phyloP scores from a whole-genome alignment of 768 basidiomycete genomes.

The Harrya chromipes region DNA sequence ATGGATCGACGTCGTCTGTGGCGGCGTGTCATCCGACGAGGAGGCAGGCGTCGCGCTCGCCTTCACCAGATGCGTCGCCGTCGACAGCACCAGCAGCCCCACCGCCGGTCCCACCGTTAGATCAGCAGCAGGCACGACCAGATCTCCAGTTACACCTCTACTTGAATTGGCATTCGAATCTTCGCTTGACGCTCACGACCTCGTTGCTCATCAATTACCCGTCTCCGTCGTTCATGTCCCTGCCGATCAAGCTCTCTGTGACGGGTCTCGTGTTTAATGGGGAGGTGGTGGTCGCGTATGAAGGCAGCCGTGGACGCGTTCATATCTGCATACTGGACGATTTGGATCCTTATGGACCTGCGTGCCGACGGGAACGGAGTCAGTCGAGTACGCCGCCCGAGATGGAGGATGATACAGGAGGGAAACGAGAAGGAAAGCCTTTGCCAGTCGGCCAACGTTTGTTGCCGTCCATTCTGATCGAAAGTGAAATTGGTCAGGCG shows the following conservation, averaged over 20 bases:
- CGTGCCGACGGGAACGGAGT: slow-evolving; percentile 49
- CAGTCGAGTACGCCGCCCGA: slow-evolving; percentile 57
- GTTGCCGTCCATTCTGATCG: slow-evolving; percentile 84
- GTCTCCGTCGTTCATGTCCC: slow-evolving; percentile 92
- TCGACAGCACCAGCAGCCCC: not conserved
- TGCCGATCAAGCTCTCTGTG: slow-evolving; percentile 92
- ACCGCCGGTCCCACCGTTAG: slow-evolving; percentile 12
- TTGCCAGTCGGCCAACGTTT: slow-evolving; percentile 80
- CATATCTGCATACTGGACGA: slow-evolving; percentile 91
- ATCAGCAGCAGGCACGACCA: slow-evolving; percentile 35
- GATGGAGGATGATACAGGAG: slow-evolving; percentile 52
- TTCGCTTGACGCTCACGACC: slow-evolving; percentile 86
- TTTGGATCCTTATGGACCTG: slow-evolving; percentile 79
- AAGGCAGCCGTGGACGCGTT: slow-evolving; percentile 74
- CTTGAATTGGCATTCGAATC: slow-evolving; percentile 82
- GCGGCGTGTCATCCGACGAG: slow-evolving; percentile 17
- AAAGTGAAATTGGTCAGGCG: slow-evolving; percentile 94
- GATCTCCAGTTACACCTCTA: slow-evolving; percentile 89
- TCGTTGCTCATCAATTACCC: slow-evolving; percentile 97
- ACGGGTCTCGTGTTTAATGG: slow-evolving; percentile 85
- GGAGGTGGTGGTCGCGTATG: slow-evolving; percentile 88
- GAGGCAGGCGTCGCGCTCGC: slow-evolving; percentile 13
- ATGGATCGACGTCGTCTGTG: slow-evolving; percentile 12
- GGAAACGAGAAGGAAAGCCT: slow-evolving; percentile 54
- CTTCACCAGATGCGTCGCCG: slow-evolving; percentile 7